Evolutionary conservation across 495 filamentous ascomycete genomes (phyloP).

Genomic region (Aspergillus bertholletiae): DNA sequence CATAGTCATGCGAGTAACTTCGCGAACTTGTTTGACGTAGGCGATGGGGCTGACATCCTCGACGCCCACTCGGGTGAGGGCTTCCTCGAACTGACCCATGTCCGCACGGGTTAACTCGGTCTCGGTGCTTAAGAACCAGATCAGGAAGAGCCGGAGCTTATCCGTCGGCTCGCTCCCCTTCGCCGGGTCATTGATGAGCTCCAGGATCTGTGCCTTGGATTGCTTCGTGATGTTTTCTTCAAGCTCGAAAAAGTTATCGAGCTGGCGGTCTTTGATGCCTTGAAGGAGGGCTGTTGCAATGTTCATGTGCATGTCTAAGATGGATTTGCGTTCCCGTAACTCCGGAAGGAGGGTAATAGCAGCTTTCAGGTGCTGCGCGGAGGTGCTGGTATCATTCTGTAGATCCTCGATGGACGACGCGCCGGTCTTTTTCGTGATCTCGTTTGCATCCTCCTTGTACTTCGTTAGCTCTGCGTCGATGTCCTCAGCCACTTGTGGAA

Average conservation of each 20-base stretch:
- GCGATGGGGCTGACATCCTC: slow-evolving; percentile 67
- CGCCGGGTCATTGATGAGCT: slow-evolving; percentile 73
- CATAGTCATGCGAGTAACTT: slow-evolving; percentile 98
- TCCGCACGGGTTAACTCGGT: slow-evolving; percentile 79
- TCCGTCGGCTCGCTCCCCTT: slow-evolving; percentile 84
- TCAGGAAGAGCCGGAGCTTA: slow-evolving; percentile 90
- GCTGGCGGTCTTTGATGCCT: slow-evolving; percentile 88
- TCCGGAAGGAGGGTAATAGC: slow-evolving; percentile 92
- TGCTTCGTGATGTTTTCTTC: slow-evolving; percentile 94
- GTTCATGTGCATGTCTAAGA: slow-evolving; percentile 99
- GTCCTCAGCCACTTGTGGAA: slow-evolving; percentile 95
- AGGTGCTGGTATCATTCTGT: slow-evolving; percentile 81
- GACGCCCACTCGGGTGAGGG: slow-evolving; percentile 69
- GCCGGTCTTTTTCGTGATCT: slow-evolving; percentile 93
- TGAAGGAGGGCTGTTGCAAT: slow-evolving; percentile 82
- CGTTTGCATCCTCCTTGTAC: slow-evolving; percentile 93
- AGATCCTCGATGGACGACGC: slow-evolving; percentile 91
- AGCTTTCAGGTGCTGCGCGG: slow-evolving; percentile 90
- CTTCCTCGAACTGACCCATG: slow-evolving; percentile 84
- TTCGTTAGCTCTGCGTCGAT: slow-evolving; percentile 88
- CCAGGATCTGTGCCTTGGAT: slow-evolving; percentile 83
- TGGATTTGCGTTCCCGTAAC: slow-evolving; percentile 83
- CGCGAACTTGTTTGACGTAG: slow-evolving; percentile 88
- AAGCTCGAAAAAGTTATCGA: slow-evolving; percentile 94
- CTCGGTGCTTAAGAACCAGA: slow-evolving; percentile 96